Evolutionary conservation across 768 basidiomycete genomes (phyloP).

Genomic region (Paxillus involutus): DNA sequence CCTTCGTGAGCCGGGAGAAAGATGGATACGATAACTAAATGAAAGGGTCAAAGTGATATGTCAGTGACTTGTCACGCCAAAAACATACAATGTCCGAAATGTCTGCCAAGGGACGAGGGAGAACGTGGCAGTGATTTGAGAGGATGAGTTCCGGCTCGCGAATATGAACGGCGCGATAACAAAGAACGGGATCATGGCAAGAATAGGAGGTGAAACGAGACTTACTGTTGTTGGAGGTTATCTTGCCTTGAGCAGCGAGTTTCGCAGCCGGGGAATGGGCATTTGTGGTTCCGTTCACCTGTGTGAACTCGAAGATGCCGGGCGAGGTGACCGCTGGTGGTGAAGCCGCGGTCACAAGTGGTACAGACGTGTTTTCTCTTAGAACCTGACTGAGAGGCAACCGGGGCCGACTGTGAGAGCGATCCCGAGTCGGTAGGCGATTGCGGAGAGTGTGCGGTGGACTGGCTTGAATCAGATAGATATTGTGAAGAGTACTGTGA

Average conservation of each 20-base stretch:
- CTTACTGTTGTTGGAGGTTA: constrained; percentile 58
- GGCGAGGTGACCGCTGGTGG: constrained; percentile 86
- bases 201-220: constrained; percentile 2
- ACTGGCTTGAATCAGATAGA: constrained; percentile 27
- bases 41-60: constrained; percentile 10
- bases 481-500: constrained; percentile 22
- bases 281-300: constrained; percentile 89
- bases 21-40: constrained; percentile 73
- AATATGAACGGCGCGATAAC: constrained; percentile 4
- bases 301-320: constrained; percentile 90
- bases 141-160: neutral
- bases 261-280: constrained; percentile 94
- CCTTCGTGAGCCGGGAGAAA: constrained; percentile 76
- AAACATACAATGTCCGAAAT: constrained; percentile 1
- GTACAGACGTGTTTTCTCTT: constrained; percentile 59
- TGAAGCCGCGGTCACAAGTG: constrained; percentile 77
- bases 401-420: constrained; percentile 3
- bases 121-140: neutral
- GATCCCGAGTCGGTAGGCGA: constrained; percentile 9
- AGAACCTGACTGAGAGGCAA: neutral
- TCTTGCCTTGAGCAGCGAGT: constrained; percentile 89
- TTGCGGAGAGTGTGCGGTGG: constrained; percentile 8
- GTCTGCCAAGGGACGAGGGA: constrained; percentile 14
- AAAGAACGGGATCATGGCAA: neutral
- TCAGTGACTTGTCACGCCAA: constrained; percentile 1